Percentiles rank a stretch among this genome's conserved stretches.
phyloP scores from a whole-genome alignment of 2,329 filamentous ascomycete species.

The Aspergillus jensenii region DNA sequence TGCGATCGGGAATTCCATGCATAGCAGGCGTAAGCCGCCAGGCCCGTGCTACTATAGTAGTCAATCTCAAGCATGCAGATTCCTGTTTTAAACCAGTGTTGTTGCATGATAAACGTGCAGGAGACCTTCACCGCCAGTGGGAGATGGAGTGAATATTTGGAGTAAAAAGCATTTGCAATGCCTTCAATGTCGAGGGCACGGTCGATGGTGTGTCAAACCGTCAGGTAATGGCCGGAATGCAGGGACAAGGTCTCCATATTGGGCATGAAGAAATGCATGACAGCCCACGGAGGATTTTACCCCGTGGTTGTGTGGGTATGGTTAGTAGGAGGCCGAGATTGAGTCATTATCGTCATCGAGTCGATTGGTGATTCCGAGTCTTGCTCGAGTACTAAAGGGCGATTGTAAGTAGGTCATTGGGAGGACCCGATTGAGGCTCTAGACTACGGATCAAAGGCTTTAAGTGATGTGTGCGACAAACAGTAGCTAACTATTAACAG shows the following conservation, averaged over 20 bases:
- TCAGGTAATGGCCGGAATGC: neutral
- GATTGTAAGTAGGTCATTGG: neutral
- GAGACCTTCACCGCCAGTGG: neutral
- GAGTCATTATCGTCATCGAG: constrained; percentile 3
- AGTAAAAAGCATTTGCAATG: neutral
- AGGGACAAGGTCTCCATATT: constrained; percentile 10
- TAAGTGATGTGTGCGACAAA: neutral
- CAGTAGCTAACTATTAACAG: neutral
- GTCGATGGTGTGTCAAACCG: neutral
- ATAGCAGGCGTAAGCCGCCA: neutral
- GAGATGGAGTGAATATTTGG: neutral
- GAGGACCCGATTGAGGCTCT: neutral
- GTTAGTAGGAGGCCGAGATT: neutral
- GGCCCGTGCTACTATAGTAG: neutral
- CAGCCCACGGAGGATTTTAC: neutral
- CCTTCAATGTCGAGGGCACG: neutral
- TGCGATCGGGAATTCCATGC: neutral
- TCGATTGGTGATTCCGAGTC: neutral
- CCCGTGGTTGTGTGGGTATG: constrained; percentile 3
- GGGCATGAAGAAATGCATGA: constrained; percentile 13
- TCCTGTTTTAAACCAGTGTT: neutral
- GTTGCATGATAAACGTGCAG: neutral
- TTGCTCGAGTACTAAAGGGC: neutral
- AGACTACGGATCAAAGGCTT: neutral
- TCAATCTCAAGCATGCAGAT: neutral